Evolutionary conservation across 164 flowering plant species (phyloP).

Genomic region (Liriodendron chinense): DNA sequence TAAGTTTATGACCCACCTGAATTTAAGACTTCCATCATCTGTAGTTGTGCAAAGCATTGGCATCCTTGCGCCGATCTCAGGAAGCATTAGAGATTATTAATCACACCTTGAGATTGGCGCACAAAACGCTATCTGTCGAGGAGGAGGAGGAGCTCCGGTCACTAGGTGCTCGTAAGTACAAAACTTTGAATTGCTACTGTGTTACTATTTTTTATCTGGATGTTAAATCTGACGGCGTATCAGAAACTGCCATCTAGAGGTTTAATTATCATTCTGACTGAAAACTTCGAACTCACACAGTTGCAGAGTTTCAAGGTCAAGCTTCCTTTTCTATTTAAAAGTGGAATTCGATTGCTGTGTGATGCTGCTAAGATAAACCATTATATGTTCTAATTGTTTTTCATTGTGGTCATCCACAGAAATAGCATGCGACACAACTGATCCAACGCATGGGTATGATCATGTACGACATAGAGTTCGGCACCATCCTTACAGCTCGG

Average conservation of each 20-base stretch:
- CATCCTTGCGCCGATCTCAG: conserved; percentile 53
- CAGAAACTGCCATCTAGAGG: background rate
- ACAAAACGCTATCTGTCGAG: conserved; percentile 43
- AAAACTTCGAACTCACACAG: background rate
- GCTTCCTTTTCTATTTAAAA: background rate
- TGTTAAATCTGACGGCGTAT: background rate
- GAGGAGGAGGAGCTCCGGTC: conserved; percentile 67
- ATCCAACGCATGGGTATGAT: conserved; percentile 63
- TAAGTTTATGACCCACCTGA: background rate
- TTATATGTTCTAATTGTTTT: background rate
- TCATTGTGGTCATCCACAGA: conserved; percentile 32
- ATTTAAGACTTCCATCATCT: conserved; percentile 1
- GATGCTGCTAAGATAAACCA: background rate
- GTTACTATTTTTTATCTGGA: background rate
- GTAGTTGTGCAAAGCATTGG: conserved; percentile 72
- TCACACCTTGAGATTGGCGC: conserved; percentile 44
- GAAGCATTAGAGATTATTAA: conserved; percentile 73
- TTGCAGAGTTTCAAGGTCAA: background rate
- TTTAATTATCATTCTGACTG: background rate
- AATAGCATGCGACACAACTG: conserved; percentile 57
- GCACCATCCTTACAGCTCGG: conserved; percentile 67
- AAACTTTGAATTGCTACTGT: background rate
- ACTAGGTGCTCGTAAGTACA: conserved; percentile 75
- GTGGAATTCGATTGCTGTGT: background rate
- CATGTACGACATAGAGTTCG: conserved; percentile 52